Conservation (phyloP, 192 early-diverging fungal species). For the Coemansia sp. region DNA sequence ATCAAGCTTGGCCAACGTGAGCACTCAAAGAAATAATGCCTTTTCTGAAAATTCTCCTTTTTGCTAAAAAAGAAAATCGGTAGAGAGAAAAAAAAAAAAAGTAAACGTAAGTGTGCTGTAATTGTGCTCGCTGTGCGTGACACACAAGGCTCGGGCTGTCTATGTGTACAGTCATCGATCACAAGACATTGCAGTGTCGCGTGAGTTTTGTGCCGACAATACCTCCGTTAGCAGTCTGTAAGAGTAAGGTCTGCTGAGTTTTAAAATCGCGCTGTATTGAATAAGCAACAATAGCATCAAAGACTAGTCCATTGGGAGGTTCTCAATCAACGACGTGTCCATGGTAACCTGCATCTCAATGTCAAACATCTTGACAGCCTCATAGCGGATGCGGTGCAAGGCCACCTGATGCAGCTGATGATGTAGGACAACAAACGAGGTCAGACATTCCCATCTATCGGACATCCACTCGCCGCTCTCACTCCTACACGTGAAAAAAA, state of each 20-base stretch:
- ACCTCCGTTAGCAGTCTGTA: neutral
- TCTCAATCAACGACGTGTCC: conserved; percentile 46
- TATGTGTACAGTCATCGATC: neutral
- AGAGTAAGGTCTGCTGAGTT: neutral
- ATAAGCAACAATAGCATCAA: neutral
- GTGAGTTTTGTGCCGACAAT: no score
- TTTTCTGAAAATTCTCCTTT: neutral
- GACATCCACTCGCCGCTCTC: conserved; percentile 57
- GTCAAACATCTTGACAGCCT: conserved; percentile 45
- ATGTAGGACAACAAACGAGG: conserved; percentile 48
- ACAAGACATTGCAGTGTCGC: neutral
- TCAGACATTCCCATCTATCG: conserved; percentile 53
- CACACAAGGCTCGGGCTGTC: neutral
- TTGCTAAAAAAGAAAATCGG: neutral
- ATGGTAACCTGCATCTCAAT: conserved; percentile 54
- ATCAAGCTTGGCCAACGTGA: neutral
- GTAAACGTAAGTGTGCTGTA: no score
- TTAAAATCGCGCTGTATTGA: neutral
- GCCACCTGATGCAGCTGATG: conserved; percentile 50
- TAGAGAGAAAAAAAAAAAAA: no score
- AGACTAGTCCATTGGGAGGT: conserved; percentile 6
- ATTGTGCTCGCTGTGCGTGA: neutral
- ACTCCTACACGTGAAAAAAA: conserved; percentile 13
- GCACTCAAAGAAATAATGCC: neutral
- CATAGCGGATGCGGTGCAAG: conserved; percentile 50